Conservation (phyloP, 73 alveolate species). For the Stentor coeruleus region DNA sequence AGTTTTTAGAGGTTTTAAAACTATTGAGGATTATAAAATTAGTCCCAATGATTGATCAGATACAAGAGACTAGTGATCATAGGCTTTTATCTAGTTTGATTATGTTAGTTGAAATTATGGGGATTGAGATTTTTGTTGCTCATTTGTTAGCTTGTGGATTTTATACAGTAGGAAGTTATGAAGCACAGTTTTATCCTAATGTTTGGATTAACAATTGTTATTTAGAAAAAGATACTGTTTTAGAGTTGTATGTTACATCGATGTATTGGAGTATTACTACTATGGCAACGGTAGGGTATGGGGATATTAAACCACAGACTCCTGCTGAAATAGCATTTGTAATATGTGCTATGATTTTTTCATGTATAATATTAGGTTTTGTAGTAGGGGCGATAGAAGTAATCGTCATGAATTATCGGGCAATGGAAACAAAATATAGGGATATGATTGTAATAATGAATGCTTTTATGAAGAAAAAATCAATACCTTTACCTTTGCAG, state of each 20-base stretch:
- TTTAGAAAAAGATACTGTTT: conserved; percentile 12
- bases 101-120: conserved; percentile 18
- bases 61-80: conserved; percentile 51
- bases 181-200: conserved; percentile 14
- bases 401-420: conserved; percentile 51
- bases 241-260: conserved; percentile 46
- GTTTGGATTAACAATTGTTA: conserved; percentile 38
- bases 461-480: conserved; percentile 51
- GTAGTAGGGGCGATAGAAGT: conserved; percentile 72
- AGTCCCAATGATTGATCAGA: conserved; percentile 36
- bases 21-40: conserved; percentile 46
- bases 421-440: conserved; percentile 48
- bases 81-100: conserved; percentile 39
- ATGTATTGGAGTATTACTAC: conserved; percentile 77
- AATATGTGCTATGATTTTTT: conserved; percentile 57
- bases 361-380: conserved; percentile 81
- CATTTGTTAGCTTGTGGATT: conserved; percentile 62
- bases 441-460: conserved; percentile 52
- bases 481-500: conserved; percentile 50
- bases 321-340: conserved; percentile 58
- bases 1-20: conserved; percentile 41
- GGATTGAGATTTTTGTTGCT: conserved; percentile 30
- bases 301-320: conserved; percentile 74
- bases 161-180: conserved; percentile 43
- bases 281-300: conserved; percentile 87